Evolutionary conservation across 1,284 basidiomycete species (phyloP).

Genomic region (Trametes sp.): DNA sequence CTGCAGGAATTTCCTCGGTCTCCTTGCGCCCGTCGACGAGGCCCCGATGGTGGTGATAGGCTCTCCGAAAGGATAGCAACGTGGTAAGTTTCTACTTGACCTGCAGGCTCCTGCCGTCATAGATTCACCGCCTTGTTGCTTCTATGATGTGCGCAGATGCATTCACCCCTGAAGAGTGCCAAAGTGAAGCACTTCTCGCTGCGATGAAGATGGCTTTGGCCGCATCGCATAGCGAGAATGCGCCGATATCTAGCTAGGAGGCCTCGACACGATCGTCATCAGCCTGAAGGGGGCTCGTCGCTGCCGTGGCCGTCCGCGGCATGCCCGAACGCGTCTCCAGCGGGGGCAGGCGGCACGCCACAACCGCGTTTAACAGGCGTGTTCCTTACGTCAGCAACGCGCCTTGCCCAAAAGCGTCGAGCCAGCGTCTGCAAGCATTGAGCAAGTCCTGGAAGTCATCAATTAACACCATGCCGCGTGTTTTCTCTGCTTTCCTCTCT

Average conservation of each 20-base stretch:
- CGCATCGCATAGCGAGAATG: constrained; percentile 13
- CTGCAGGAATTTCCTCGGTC: not conserved
- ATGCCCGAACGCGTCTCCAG: constrained; percentile 1
- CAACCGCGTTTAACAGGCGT: constrained; percentile 39
- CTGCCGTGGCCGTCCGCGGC: constrained; percentile 1
- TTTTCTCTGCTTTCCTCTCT: constrained; percentile 21
- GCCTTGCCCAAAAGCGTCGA: constrained; percentile 15
- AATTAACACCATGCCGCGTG: constrained; percentile 36
- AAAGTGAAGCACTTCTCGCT: constrained; percentile 2
- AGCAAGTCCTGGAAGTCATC: constrained; percentile 14
- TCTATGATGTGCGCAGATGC: constrained; percentile 4
- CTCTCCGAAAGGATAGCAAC: not conserved
- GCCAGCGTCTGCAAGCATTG: constrained; percentile 8
- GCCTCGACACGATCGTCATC: constrained; percentile 11
- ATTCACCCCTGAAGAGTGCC: not conserved
- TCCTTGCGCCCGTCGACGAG: not conserved
- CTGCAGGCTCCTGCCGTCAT: constrained; percentile 8
- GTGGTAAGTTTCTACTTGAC: not conserved
- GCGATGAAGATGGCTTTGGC: not conserved
- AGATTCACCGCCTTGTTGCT: not conserved
- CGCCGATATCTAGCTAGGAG: constrained; percentile 1
- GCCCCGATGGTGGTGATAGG: not conserved
- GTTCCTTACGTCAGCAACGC: constrained; percentile 33
- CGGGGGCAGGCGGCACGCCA: constrained; percentile 29
- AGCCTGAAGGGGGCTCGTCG: not conserved